phyloP scores from a whole-genome alignment of 2,329 filamentous ascomycete species.

The Atkinsonella hypoxylon region DNA sequence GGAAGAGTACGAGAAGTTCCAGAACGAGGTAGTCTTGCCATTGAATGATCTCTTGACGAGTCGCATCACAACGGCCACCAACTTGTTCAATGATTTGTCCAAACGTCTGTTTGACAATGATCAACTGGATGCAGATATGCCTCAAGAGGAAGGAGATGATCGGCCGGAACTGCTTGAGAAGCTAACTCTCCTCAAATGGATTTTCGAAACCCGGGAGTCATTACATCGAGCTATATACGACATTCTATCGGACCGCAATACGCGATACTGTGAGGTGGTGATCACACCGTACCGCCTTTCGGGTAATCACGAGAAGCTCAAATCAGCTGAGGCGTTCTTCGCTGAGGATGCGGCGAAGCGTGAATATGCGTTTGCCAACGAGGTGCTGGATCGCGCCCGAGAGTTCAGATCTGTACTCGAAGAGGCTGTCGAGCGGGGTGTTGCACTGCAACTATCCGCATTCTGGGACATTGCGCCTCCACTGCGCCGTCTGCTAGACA shows the following conservation, averaged over 20 bases:
- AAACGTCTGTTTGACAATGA: constrained; percentile 58
- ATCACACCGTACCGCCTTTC: constrained; percentile 67
- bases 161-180: constrained; percentile 90
- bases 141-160: constrained; percentile 91
- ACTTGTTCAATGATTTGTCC: constrained; percentile 66
- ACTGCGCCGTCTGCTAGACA: constrained; percentile 65
- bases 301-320: constrained; percentile 66
- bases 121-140: constrained; percentile 58
- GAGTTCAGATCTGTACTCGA: constrained; percentile 72
- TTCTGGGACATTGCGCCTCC: constrained; percentile 97
- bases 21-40: constrained; percentile 70
- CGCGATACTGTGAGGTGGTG: constrained; percentile 76
- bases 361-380: constrained; percentile 56
- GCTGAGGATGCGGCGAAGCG: constrained; percentile 63
- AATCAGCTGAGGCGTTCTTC: constrained; percentile 73
- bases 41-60: constrained; percentile 68
- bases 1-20: constrained; percentile 73
- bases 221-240: constrained; percentile 80
- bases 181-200: constrained; percentile 88
- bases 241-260: constrained; percentile 71
- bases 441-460: constrained; percentile 81
- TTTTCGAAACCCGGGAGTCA: constrained; percentile 86
- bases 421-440: constrained; percentile 72
- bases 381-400: constrained; percentile 60
- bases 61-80: constrained; percentile 61